Conservation (phyloP, 345 rosid genomes). For the Sonneratia alba region DNA sequence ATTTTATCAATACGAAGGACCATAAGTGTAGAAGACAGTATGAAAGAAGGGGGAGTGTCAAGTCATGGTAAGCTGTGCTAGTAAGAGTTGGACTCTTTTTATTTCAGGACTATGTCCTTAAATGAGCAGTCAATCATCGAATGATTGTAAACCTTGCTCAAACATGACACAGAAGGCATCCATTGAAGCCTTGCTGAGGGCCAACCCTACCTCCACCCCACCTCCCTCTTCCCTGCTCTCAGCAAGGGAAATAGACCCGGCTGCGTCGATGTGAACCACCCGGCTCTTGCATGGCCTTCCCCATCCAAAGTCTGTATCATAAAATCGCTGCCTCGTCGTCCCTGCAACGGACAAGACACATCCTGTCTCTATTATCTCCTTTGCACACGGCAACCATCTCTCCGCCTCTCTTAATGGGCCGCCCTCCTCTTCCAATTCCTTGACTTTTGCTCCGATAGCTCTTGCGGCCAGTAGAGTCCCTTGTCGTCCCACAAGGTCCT, state of each 20-base stretch:
- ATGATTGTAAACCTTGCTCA: no score
- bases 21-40: no score
- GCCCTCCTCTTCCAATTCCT: slow-evolving; percentile 11
- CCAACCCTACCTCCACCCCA: slow-evolving; percentile 27
- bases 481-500: slow-evolving; percentile 15
- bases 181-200: slow-evolving; percentile 12
- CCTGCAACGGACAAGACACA: slow-evolving; percentile 13
- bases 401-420: slow-evolving; percentile 18
- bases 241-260: slow-evolving; percentile 5
- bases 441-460: slow-evolving; percentile 17
- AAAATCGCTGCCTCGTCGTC: slow-evolving; percentile 20
- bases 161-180: slow-evolving; percentile 12
- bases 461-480: slow-evolving; percentile 25
- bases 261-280: background rate
- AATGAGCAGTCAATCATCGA: no score
- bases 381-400: slow-evolving; percentile 7
- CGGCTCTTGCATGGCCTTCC: slow-evolving; percentile 28
- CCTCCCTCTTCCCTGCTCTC: slow-evolving; percentile 20
- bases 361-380: background rate
- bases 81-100: no score
- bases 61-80: no score
- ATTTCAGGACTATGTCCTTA: no score
- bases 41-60: no score
- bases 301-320: slow-evolving; percentile 35
- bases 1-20: no score